These are phyloP conservation scores for Teratosphaeria destructans DNA, from an alignment of 2,329 filamentous ascomycete genomes.

Conservation along the genomic window DNA sequence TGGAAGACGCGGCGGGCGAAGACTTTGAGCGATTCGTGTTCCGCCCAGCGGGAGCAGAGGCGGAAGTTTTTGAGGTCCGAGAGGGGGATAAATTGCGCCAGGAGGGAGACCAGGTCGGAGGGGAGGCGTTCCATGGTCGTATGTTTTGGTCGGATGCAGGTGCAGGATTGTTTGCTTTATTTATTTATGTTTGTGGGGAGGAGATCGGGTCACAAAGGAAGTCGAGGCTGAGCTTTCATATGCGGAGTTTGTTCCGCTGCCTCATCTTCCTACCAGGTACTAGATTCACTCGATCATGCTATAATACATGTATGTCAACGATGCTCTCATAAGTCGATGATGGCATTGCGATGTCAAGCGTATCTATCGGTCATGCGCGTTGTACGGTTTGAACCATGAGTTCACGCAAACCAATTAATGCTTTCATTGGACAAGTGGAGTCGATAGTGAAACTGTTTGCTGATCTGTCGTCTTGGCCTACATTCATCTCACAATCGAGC, in stretches of 20 bases:
- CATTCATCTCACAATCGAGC: neutral
- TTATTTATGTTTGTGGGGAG: neutral
- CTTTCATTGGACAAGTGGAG: neutral
- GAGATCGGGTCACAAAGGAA: neutral
- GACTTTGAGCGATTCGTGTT: neutral
- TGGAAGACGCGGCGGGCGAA: neutral
- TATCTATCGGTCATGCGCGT: neutral
- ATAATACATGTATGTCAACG: too few relatives aligned
- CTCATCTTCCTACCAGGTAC: neutral
- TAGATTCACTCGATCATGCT: too few relatives aligned
- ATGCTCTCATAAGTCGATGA: too few relatives aligned
- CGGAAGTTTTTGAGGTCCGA: neutral
- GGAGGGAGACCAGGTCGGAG: neutral
- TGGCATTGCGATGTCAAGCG: neutral
- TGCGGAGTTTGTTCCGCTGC: neutral
- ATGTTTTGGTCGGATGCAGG: neutral
- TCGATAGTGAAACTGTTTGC: neutral
- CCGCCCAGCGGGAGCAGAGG: neutral
- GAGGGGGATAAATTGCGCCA: neutral
- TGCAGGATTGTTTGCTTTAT: neutral
- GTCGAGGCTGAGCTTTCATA: neutral
- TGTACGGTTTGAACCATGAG: neutral
- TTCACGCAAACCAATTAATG: too few relatives aligned
- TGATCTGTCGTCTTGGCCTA: neutral
- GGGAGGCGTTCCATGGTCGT: neutral